Base-by-base conservation (phyloP, 2,329 filamentous ascomycete species). In the Penicillium freii region DNA sequence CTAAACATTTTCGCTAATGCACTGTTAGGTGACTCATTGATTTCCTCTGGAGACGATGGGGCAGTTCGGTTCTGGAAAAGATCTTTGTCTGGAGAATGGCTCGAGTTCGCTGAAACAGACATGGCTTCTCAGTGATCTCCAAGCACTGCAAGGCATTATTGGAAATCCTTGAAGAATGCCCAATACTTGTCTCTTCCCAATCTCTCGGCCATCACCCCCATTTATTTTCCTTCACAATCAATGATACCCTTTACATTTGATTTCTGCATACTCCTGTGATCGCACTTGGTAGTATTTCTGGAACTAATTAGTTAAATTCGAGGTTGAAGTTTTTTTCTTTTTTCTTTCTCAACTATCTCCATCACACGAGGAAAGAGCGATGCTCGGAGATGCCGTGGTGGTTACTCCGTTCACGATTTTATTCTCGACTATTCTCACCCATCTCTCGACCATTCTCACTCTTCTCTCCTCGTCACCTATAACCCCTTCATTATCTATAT, bases 11-110 rank as follows among this genome's bases (percentile, higher is more conserved):
- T 51, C 56, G 38, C 61, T 34, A 17, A 39, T 48, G 3, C 11
- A 36, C 17, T 36, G 7, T 38, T 31, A 78, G 75, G 76, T 46
- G 76, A 78, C 52, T 77, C 74, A 40, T 70, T 78, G 15, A 75
- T 78, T 31, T 75, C 75, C 13, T 75, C 75, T 4, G 76, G 76
- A 2, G 76, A 78, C 44, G 76, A 78, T 59, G 76, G 75, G 5
- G 62, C 63, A 44, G 73, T 76, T 46, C 72, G 76, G 48, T 78
- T 78, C 54, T 78, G 76, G 76, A 78, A 77, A 59, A 74, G 74
- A 48, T 69, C 74, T 9, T 58, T 77, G 48, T 73, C 74, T 7
- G 75, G 75, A n/a, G 72, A 76, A 62, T 78, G 76, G 76, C 70
- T 78, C 17, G 76, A 78, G 56, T 78, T 73, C 56, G 75, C 75